Base-by-base conservation (phyloP, 1,284 basidiomycete genomes). In the Phellinidium pouzarii region DNA sequence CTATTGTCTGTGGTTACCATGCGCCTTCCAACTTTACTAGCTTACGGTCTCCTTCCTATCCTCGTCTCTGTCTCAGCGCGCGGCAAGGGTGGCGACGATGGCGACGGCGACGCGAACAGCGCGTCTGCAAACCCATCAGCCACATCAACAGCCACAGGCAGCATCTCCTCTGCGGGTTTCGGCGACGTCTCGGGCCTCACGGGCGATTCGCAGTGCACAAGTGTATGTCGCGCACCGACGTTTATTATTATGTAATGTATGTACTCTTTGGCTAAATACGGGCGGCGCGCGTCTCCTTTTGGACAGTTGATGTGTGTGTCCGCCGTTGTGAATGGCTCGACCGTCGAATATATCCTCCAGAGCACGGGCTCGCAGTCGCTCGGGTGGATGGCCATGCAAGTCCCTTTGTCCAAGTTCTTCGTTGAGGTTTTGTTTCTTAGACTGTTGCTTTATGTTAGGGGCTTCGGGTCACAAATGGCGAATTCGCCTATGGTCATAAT, bases 301-400 rank as follows among this genome's bases (percentile, higher is more conserved):
- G 47, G 31, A 27, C 56, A 75, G 71, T 59, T 61, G 8, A 72
- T 77, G 69, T 77, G 75, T 53, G 62, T 77, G 38, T 64, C 68
- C 25, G 75, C 70, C 8, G 67, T 66, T 23, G 66, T 74, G 36
- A 74, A 72, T 54, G 73, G 70, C 8, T 67, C 71, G 7, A 67
- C 64, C 8, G 71, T 76, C 29, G 66, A 70, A 54, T 78, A 77
- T 61, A 65, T 69, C 7, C 63, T 73, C 17, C 65, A 67, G 41
- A 71, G 68, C 47, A 69, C 64, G 19, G 73, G 70, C 37, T 62
- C 59, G 43, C 51, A 47, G 20, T 58, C 57, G 2, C 66, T 74
- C 26, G 79, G 78, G n/a, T 80, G 77, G 76, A 79, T 80, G 72
- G 77, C 70, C 36, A 74, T 80, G 77, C 76, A 51, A 50, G 71